phyloP scores from a whole-genome alignment of 2,329 filamentous ascomycete genomes.

The Hypoxylon sp. region DNA sequence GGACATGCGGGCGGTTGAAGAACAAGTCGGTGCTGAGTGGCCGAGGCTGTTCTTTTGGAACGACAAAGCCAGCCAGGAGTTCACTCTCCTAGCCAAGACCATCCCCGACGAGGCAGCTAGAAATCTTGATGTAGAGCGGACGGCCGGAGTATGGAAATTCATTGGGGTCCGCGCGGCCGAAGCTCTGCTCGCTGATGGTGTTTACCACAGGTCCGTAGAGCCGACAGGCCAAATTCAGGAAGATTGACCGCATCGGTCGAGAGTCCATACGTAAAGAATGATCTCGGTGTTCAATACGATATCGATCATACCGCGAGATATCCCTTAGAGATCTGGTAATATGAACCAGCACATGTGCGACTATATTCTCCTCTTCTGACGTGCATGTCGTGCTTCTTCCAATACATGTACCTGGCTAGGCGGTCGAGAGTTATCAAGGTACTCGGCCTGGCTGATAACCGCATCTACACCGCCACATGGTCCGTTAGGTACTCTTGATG shows the following conservation, averaged over 20 bases:
- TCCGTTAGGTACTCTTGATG: not conserved
- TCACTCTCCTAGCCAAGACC: constrained; percentile 35
- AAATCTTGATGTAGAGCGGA: constrained; percentile 28
- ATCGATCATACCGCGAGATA: not conserved
- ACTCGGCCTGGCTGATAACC: not conserved
- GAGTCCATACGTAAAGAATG: not conserved
- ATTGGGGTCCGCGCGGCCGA: constrained; percentile 41
- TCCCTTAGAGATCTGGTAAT: not conserved
- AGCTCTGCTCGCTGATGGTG: constrained; percentile 36
- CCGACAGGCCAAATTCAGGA: constrained; percentile 33
- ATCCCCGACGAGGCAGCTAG: constrained; percentile 37
- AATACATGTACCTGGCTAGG: too few species aligned
- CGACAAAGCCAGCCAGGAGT: constrained; percentile 35
- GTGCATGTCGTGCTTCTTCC: not conserved
- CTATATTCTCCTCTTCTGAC: not conserved
- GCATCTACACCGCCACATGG: not conserved
- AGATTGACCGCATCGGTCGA: not conserved
- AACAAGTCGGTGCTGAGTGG: constrained; percentile 39
- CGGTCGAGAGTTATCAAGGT: not conserved
- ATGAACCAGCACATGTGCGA: not conserved
- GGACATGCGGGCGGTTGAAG: constrained; percentile 42
- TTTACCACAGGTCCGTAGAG: constrained; percentile 33
- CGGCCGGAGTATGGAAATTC: constrained; percentile 45
- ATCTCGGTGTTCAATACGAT: not conserved
- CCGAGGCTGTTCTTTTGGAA: constrained; percentile 44